Evolutionary conservation across 2,329 filamentous ascomycete genomes (phyloP), one percentile per base, ranked within the genome.

Genomic region (Neofusicoccum kwambonambiense): DNA sequence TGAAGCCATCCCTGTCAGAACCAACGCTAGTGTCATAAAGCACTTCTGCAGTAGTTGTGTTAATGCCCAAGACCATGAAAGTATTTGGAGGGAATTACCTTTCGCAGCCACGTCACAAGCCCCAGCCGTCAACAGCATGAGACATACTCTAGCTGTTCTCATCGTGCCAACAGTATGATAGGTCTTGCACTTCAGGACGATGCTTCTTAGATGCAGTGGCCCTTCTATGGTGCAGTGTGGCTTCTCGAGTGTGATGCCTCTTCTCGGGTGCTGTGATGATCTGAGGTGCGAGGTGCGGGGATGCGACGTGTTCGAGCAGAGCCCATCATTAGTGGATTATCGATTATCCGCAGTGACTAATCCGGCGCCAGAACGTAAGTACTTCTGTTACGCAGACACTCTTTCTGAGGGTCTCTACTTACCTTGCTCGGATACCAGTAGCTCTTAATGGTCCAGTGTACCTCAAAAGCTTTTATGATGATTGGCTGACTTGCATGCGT

Each of bases 11-110:
- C 22, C 22, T 22, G 22, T 22, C 22, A 22, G 22, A 22, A 22
- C 22, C 22, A 22, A 22, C 22, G 22, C 22, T 22, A 22, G 22
- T 22, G 22, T 22, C 22, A 22, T 22, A 22, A 22, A 22, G 22
- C 22, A 27, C 57, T 63, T 47, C 66, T 67, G 22, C 35, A 50
- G 56, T 56, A 45, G 13, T 52, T 19, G 11, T 52, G 45, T 68
- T 65, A 65, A 51, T 58, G 13, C 47, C 27, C 22, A 22, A 22
- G 22, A 22, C 22, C 22, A 22, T 22, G 22, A 3, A 31, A 17
- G 37, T 62, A 31, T 34, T 56, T 27, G 41, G 50, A 35, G 51
- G 35, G 17, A 60, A 47, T 47, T 66, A 68, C 67, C 66, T 64
- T 54, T 44, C 44, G 66, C 62, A 64, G 66, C 52, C 22, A 39